Base-by-base conservation (phyloP, 352 stramenopile species). In the Phytophthora capsici region DNA sequence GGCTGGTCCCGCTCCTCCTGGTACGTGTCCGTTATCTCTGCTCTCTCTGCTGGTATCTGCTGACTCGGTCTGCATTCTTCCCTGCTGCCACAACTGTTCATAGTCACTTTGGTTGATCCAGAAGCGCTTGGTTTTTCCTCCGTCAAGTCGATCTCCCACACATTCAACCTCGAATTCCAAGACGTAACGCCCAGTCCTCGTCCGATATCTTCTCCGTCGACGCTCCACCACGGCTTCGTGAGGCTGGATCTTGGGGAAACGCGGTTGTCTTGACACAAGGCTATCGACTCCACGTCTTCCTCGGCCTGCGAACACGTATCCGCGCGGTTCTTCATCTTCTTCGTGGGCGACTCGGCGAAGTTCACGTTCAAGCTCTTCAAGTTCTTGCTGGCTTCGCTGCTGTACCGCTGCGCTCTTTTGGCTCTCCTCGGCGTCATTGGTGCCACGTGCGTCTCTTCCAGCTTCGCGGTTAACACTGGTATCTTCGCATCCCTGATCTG, bases 21-120 rank as follows among this genome's bases (percentile, higher is more conserved):
- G 2, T 38, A 6, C 32, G 32, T n/a, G n/a, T n/a, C n/a, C n/a
- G n/a, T n/a, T n/a, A n/a, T n/a, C n/a, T 5, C 25, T 28, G 1
- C 4, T 28, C 7, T 6, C 7, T 28, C 25, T 7, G 2, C 7
- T 25, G 37, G 3, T 45, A 8, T 0, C 12, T 45, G 10, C 14
- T n/a, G 10, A 45, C 16, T 45, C 37, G 8, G 12, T 45, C 14
- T 19, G 4, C 4, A 40, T 25, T 13, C 16, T 16, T 4, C 45
- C 45, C 38, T 52, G 10, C 5, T 54, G n/a, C 28, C 46, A 54
- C 1, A 59, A 16, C 1, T 41, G 14, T 19, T 59, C 52, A 10
- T 51, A 59, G 4, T 51, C 38, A 0, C 9, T 6, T 22, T 51
- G 52, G 6, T 28, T 51, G n/a, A 59, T 44, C 38, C 52, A 50